These are phyloP conservation scores for Blepharisma japonicum DNA, from an alignment of 73 alveolate genomes.

Conservation along the genomic window DNA sequence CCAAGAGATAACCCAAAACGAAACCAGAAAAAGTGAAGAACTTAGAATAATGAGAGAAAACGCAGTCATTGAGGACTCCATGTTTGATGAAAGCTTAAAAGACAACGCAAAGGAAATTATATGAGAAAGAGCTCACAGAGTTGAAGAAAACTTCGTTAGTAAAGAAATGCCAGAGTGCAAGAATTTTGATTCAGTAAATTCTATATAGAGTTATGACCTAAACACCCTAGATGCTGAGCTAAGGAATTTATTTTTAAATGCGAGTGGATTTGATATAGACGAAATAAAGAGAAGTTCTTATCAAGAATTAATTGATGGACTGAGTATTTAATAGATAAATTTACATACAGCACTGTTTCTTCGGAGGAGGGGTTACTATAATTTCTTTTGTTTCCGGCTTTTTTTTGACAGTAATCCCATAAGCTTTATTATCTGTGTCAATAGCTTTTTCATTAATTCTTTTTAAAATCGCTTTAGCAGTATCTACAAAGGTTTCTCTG, in stretches of 20 bases:
- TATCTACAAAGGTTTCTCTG: constrained; percentile 32
- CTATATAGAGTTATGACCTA: background rate
- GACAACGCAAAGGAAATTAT: background rate
- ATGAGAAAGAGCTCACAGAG: background rate
- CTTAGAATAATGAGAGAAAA: background rate
- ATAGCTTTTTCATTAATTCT: too few species aligned
- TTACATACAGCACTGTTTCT: too few species aligned
- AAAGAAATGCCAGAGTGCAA: background rate
- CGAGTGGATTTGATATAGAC: background rate
- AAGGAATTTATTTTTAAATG: constrained; percentile 19
- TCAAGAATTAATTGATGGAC: constrained; percentile 22
- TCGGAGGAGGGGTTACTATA: too few species aligned
- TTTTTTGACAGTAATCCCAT: background rate
- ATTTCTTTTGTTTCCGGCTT: background rate
- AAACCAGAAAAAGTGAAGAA: background rate
- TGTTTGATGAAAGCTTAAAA: background rate
- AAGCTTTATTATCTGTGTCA: too few species aligned
- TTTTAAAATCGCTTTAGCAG: background rate
- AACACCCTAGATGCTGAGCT: background rate
- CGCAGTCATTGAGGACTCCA: background rate
- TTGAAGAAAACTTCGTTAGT: background rate
- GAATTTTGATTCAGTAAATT: background rate
- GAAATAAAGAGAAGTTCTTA: background rate
- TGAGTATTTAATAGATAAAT: background rate
- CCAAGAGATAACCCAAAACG: background rate